Base-by-base conservation (phyloP, 2,329 filamentous ascomycete species). In the Zasmidium cellare region DNA sequence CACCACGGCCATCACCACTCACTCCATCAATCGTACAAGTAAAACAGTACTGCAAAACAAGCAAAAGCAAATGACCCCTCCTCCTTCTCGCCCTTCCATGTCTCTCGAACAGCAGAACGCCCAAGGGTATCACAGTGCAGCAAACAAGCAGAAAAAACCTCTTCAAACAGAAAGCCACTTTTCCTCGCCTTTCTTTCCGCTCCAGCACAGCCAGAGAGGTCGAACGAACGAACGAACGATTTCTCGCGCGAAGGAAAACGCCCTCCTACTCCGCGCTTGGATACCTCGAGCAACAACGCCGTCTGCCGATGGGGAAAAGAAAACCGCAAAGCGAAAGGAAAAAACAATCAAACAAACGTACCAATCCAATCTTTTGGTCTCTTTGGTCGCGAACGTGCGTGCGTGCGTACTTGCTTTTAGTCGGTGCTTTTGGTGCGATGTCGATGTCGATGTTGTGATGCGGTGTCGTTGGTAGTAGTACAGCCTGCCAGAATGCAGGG, bases 71-170 rank as follows among this genome's bases (percentile, higher is more conserved):
- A n/a, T n/a, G n/a, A n/a, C n/a, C 25, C 5, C 25, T 28, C 25
- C 25, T 6, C 25, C n/a, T n/a, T 28, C 25, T 11, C 25, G 11
- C 25, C 11, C 11, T 11, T 28, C 25, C 25, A 6, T 11, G 25
- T 28, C 25, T 28, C 25, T n/a, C 35, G n/a, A 41, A 9, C 7
- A 18, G 16, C 35, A 41, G 35, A 41, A 41, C 35, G 35, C 35
- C 38, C 38, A 52, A 44, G 50, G 50, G 50, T 52, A 52, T 52
- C 50, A 44, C 31, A 31, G 50, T 35, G 50, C 50, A 19, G 19
- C 20, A 11, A 28, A 28, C 25, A 5, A 41, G 35, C 35, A 41
- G 16, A 41, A 38, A 23, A 35, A 52, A 24, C 19, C 22, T n/a
- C n/a, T n/a, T n/a, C n/a, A n/a, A 38, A 28, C 12, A n/a, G 28